These are phyloP conservation scores for Deinandra increscens DNA, from an alignment of 129 eudicot species.

Conservation along the genomic window DNA sequence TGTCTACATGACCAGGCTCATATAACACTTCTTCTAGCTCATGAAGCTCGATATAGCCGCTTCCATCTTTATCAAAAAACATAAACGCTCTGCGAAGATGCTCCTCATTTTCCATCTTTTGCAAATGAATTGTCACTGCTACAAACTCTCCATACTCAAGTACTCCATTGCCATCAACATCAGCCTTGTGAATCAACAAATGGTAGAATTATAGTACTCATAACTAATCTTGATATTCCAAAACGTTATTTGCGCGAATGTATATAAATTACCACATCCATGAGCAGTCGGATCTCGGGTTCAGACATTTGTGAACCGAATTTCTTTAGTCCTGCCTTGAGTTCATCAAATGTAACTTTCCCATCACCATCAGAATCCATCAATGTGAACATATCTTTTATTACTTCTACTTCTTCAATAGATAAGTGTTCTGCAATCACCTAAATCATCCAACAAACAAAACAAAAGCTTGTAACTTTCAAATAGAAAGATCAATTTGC, in stretches of 20 bases:
- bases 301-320: conserved; percentile 93
- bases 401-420: conserved; percentile 87
- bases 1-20: conserved; percentile 81
- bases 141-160: conserved; percentile 98
- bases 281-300: conserved; percentile 84
- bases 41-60: conserved; percentile 74
- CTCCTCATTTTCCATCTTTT: conserved; percentile 89
- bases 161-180: conserved; percentile 92
- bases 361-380: conserved; percentile 97
- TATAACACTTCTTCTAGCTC: conserved; percentile 82
- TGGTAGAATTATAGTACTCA: background rate
- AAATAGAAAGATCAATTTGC: background rate
- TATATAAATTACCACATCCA: conserved; percentile 82
- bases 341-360: conserved; percentile 84
- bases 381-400: conserved; percentile 77
- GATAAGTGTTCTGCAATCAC: conserved; percentile 94
- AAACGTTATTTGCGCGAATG: background rate
- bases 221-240: conserved; percentile 9
- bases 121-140: conserved; percentile 88
- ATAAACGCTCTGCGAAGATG: conserved; percentile 85
- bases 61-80: conserved; percentile 84
- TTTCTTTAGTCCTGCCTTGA: conserved; percentile 68
- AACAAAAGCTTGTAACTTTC: background rate
- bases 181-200: conserved; percentile 52
- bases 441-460: conserved; percentile 40